phyloP scores from a whole-genome alignment of 129 eudicot species.

The Chrysanthemum lavandulifolium region DNA sequence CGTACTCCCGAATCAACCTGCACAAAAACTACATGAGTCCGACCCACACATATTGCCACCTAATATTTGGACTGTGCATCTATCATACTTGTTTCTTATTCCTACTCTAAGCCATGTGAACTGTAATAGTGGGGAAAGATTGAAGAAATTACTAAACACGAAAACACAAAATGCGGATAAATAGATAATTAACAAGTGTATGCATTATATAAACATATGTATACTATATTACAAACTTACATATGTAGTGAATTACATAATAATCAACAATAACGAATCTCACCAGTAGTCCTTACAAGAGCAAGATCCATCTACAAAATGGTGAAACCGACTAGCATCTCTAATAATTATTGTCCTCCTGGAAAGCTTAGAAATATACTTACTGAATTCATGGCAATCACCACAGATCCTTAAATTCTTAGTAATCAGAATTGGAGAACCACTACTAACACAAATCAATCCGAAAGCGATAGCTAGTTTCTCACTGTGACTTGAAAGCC shows the following conservation, averaged over 20 bases:
- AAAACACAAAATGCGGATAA: neutral
- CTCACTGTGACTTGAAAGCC: constrained; percentile 52
- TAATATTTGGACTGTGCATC: neutral
- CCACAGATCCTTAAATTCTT: constrained; percentile 63
- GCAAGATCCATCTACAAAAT: constrained; percentile 46
- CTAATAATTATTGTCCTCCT: constrained; percentile 43
- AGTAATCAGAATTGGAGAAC: constrained; percentile 37
- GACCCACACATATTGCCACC: neutral
- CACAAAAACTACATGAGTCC: neutral
- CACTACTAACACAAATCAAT: constrained; percentile 32
- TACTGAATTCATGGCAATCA: constrained; percentile 53
- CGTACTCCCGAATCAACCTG: no score
- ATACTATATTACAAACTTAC: no score
- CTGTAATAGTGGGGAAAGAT: neutral
- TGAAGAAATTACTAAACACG: neutral
- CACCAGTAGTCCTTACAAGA: constrained; percentile 63
- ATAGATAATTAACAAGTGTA: neutral
- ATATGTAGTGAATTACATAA: constrained; percentile 4
- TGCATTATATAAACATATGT: no score
- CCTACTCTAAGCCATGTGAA: neutral
- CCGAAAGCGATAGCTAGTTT: constrained; percentile 53
- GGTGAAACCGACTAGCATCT: constrained; percentile 56
- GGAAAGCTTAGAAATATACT: constrained; percentile 38
- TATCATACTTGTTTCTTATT: neutral
- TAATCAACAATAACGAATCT: constrained; percentile 6